A percentile compares a stretch with the other conserved stretches of the same genome.
phyloP scores from a whole-genome alignment of 2,329 filamentous ascomycete genomes.

The Bipolaris victoriae region DNA sequence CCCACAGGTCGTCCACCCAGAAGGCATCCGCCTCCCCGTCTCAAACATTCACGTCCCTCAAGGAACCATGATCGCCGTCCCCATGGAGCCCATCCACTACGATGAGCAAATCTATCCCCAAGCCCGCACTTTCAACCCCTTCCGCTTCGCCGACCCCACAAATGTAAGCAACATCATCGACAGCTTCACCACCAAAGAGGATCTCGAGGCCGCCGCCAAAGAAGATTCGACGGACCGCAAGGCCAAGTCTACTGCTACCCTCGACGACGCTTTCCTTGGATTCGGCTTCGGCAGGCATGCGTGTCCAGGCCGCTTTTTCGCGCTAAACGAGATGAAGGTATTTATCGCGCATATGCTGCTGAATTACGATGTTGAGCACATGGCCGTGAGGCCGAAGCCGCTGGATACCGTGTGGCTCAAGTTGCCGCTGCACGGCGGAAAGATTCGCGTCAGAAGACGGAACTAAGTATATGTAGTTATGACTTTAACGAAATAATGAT shows the following conservation, averaged over 20 bases:
- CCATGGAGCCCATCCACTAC: conserved; percentile 23
- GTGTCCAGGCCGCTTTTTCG: conserved; percentile 25
- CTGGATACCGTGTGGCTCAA: conserved; percentile 22
- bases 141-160: conserved; percentile 20
- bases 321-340: conserved; percentile 26
- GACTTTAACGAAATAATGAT: not conserved
- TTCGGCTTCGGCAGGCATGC: conserved; percentile 25
- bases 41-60: conserved; percentile 18
- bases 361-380: conserved; percentile 23
- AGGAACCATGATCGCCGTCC: conserved; percentile 21
- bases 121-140: conserved; percentile 22
- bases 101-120: conserved; percentile 20
- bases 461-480: not conserved
- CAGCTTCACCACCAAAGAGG: conserved; percentile 20
- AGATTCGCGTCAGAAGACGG: conserved; percentile 10
- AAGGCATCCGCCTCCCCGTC: conserved; percentile 11
- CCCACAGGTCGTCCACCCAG: conserved; percentile 19
- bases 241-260: conserved; percentile 23
- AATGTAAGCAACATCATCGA: conserved; percentile 20
- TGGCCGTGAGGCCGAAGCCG: conserved; percentile 19
- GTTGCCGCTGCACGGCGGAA: conserved; percentile 16
- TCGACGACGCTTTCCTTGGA: conserved; percentile 23
- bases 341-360: conserved; percentile 26
- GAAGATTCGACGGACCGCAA: conserved; percentile 8
- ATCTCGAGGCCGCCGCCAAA: conserved; percentile 14